These are phyloP conservation scores for Candida easanensis DNA, from an alignment of 805 yeast species.

Conservation along the genomic window DNA sequence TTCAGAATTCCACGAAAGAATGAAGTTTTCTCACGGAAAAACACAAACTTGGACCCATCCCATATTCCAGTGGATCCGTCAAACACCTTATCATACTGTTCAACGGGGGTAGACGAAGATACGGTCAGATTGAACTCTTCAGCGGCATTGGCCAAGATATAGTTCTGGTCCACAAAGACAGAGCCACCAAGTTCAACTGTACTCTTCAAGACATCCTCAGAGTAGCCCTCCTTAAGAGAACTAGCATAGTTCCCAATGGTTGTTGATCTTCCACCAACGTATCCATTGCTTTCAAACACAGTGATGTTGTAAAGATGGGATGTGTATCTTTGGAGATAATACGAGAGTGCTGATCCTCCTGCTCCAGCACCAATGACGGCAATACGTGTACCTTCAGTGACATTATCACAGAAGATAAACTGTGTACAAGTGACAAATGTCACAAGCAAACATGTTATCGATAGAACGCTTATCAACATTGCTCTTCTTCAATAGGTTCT, in stretches of 20 bases:
- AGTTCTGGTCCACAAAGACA: conserved; percentile 40
- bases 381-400: conserved; percentile 17
- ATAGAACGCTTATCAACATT: too few relatives aligned
- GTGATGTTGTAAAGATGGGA: conserved; percentile 35
- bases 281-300: conserved; percentile 37
- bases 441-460: not conserved
- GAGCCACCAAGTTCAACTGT: conserved; percentile 45
- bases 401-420: not conserved
- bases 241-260: conserved; percentile 27
- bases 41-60: conserved; percentile 33
- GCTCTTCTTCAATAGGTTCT: too few relatives aligned
- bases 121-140: conserved; percentile 32
- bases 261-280: conserved; percentile 46
- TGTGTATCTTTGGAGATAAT: conserved; percentile 40
- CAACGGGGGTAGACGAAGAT: conserved; percentile 10
- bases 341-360: conserved; percentile 47
- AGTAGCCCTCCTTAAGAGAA: conserved; percentile 15
- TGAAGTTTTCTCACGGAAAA: conserved; percentile 7
- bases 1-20: not conserved
- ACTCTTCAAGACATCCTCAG: conserved; percentile 17
- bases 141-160: conserved; percentile 37
- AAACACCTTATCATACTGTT: conserved; percentile 12
- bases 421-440: conserved; percentile 3
- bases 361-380: conserved; percentile 53
- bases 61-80: conserved; percentile 32